Percentiles rank a stretch among this genome's conserved stretches.
Evolutionary conservation across 139 green algal species (phyloP).

Genomic region (Chloropicon primus): DNA sequence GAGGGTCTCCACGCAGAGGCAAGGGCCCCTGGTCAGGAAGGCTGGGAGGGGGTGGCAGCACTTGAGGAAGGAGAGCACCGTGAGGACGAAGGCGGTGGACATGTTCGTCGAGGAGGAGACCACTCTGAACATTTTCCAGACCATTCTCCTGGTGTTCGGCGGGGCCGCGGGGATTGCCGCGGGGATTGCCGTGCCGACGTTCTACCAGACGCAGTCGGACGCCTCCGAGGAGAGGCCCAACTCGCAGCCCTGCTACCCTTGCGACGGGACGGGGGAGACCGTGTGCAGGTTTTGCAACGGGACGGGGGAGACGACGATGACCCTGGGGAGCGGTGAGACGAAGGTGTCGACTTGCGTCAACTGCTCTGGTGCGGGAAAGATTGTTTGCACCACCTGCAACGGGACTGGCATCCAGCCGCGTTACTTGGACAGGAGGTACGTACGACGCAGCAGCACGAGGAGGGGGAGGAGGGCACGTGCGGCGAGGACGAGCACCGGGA

Average conservation of each 20-base stretch:
- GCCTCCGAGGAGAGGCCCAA: slow-evolving; percentile 20
- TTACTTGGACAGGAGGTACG: slow-evolving; percentile 28
- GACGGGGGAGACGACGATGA: slow-evolving; percentile 15
- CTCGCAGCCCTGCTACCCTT: slow-evolving; percentile 28
- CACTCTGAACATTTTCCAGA: neutral
- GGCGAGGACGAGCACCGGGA: no score
- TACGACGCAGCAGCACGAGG: no score
- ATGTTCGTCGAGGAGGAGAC: neutral
- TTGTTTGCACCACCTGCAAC: slow-evolving; percentile 31
- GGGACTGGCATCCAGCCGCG: slow-evolving; percentile 30
- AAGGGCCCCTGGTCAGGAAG: no score
- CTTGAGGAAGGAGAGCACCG: neutral
- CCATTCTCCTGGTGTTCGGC: slow-evolving; percentile 10
- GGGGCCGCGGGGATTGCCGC: slow-evolving; percentile 11
- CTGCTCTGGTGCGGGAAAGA: slow-evolving; percentile 19
- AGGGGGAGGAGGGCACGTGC: no score
- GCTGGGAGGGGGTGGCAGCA: no score
- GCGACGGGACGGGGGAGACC: slow-evolving; percentile 28
- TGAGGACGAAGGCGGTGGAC: neutral
- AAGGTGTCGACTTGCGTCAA: slow-evolving; percentile 27
- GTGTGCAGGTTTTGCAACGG: slow-evolving; percentile 28
- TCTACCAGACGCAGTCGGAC: slow-evolving; percentile 22
- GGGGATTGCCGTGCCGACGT: slow-evolving; percentile 23
- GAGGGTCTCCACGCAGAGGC: no score
- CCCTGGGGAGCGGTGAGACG: slow-evolving; percentile 19